phyloP scores from a whole-genome alignment of 148 eudicot species.

The Salicornia ramosissima region DNA sequence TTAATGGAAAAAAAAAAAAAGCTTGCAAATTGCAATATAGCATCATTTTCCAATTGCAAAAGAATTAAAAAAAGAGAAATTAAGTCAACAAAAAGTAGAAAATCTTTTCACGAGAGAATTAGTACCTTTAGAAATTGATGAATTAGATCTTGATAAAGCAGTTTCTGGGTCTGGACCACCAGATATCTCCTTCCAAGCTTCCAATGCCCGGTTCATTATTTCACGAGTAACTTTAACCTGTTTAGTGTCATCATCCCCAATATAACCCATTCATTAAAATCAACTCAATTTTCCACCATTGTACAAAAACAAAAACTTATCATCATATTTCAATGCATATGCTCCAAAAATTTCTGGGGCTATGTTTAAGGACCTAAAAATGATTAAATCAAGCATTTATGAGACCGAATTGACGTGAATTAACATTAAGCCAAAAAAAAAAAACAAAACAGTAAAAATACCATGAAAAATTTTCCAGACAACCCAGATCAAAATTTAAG shows the following conservation, averaged over 20 bases:
- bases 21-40: slow-evolving; percentile 7
- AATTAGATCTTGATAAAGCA: slow-evolving; percentile 32
- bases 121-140: slow-evolving; percentile 46
- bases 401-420: too few relatives aligned
- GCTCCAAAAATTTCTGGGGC: too few relatives aligned
- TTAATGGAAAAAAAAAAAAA: not conserved
- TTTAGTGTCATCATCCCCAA: slow-evolving; percentile 7
- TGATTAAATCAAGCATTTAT: too few relatives aligned
- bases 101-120: slow-evolving; percentile 8
- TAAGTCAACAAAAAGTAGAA: not conserved
- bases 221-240: slow-evolving; percentile 75
- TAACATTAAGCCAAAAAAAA: not conserved
- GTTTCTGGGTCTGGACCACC: slow-evolving; percentile 31
- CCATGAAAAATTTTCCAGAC: too few relatives aligned
- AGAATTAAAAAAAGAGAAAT: not conserved
- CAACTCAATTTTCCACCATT: slow-evolving; percentile 4
- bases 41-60: not conserved
- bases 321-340: too few relatives aligned
- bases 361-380: too few relatives aligned
- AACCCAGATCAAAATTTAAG: too few relatives aligned
- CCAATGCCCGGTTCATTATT: slow-evolving; percentile 61
- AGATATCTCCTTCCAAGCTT: slow-evolving; percentile 61
- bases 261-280: not conserved
- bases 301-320: too few relatives aligned
- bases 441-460: not conserved